Percentiles rank a stretch among this genome's conserved stretches.
phyloP scores from a whole-genome alignment of 805 yeast species.

The Myxozyma monticola region DNA sequence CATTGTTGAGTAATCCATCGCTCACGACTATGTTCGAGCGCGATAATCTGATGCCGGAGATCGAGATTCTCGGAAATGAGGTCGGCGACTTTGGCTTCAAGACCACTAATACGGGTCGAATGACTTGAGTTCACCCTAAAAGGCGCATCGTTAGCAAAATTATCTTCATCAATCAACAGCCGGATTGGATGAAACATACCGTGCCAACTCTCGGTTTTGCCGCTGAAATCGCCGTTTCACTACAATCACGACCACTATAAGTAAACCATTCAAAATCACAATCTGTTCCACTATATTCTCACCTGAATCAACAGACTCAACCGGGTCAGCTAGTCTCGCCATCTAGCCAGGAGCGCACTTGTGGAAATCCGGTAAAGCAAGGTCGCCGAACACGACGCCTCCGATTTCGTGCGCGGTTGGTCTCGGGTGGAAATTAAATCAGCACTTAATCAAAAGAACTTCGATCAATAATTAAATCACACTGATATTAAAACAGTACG shows the following conservation, averaged over 20 bases:
- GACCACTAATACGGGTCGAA: constrained; percentile 22
- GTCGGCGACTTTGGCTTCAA: constrained; percentile 20
- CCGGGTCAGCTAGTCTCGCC: constrained; percentile 27
- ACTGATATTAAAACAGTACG: no score
- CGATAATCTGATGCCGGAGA: constrained; percentile 22
- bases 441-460: no score
- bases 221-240: constrained; percentile 27
- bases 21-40: constrained; percentile 16
- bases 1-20: constrained; percentile 13
- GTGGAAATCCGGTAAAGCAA: no score
- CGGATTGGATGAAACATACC: constrained; percentile 12
- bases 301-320: constrained; percentile 27
- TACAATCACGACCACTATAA: no score
- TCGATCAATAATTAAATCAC: no score
- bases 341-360: no score
- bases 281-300: no score
- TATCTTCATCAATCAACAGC: background rate
- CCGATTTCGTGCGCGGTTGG: no score
- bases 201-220: constrained; percentile 27
- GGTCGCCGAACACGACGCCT: no score
- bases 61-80: constrained; percentile 26
- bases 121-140: constrained; percentile 27
- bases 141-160: background rate
- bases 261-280: no score
- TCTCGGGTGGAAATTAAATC: no score